Evolutionary conservation across 768 basidiomycete genomes (phyloP).

Genomic region (Leccinum disarticulatum): DNA sequence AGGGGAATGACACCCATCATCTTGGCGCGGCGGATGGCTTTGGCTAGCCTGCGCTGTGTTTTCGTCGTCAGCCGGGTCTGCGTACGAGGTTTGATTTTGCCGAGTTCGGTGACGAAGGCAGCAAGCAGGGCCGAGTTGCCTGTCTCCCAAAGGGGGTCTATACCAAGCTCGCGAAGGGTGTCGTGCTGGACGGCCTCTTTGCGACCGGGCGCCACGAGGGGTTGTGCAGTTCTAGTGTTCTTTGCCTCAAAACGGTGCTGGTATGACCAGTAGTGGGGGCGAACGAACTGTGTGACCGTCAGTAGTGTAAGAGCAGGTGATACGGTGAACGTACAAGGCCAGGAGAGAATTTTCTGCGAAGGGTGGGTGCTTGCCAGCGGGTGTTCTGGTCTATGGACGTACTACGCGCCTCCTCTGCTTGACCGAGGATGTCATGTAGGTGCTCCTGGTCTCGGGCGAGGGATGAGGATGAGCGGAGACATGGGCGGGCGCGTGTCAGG

Average conservation of each 20-base stretch:
- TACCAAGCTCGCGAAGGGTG: constrained; percentile 64
- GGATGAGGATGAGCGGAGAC: constrained; percentile 16
- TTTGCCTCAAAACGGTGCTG: constrained; percentile 35
- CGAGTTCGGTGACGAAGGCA: constrained; percentile 68
- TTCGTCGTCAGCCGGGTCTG: constrained; percentile 73
- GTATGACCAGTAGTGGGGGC: constrained; percentile 44
- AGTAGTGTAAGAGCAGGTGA: background rate
- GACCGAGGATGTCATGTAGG: constrained; percentile 25
- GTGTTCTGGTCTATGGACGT: constrained; percentile 8
- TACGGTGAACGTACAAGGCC: constrained; percentile 18
- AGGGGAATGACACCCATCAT: constrained; percentile 86
- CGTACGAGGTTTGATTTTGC: constrained; percentile 72
- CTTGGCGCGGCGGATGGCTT: constrained; percentile 85
- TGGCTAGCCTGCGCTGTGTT: constrained; percentile 75
- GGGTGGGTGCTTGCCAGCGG: constrained; percentile 24
- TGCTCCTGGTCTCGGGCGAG: constrained; percentile 25
- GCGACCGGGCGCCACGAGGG: constrained; percentile 56
- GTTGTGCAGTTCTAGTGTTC: constrained; percentile 25
- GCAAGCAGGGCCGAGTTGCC: constrained; percentile 59
- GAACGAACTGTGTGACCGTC: constrained; percentile 40
- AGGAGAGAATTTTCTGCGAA: constrained; percentile 28
- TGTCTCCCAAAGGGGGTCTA: constrained; percentile 74
- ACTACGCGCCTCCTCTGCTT: constrained; percentile 25
- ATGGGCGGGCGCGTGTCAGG: constrained; percentile 6
- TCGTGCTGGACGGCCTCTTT: constrained; percentile 58